A percentile compares a stretch with the other conserved stretches of the same genome.
phyloP scores from a whole-genome alignment of 139 green algal species.

The Astrephomene gubernaculifera region DNA sequence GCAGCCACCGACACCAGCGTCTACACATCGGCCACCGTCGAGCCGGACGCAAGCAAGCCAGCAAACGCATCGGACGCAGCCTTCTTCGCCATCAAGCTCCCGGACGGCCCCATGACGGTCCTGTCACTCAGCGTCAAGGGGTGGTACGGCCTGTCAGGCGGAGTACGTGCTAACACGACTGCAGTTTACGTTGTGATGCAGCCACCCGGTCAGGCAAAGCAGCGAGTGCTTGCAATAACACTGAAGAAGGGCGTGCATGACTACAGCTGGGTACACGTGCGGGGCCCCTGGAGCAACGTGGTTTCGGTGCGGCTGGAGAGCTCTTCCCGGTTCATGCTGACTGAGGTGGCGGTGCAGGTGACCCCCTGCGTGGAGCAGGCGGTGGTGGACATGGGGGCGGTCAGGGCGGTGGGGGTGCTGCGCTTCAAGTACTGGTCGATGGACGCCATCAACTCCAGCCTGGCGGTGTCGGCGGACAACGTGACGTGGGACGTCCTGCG shows the following conservation, averaged over 20 bases:
- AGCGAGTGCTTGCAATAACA: not conserved
- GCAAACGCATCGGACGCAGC: not conserved
- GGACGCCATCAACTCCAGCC: not conserved
- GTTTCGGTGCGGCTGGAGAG: constrained; percentile 13
- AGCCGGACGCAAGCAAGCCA: not conserved
- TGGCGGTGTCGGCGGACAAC: constrained; percentile 11
- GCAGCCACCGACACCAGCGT: constrained; percentile 6
- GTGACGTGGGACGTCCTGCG: not conserved
- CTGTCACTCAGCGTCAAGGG: constrained; percentile 19
- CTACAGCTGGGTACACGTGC: constrained; percentile 8
- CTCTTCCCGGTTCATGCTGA: constrained; percentile 13
- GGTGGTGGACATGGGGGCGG: constrained; percentile 29
- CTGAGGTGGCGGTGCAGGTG: constrained; percentile 6
- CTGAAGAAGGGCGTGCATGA: not conserved
- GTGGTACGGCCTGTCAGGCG: not conserved
- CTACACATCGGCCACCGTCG: constrained; percentile 26
- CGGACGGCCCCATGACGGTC: not conserved
- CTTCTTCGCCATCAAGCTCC: not conserved
- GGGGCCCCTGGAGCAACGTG: not conserved
- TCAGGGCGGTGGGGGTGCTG: not conserved
- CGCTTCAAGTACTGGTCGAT: constrained; percentile 16
- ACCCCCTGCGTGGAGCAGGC: constrained; percentile 17
- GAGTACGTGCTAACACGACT: too few species aligned
- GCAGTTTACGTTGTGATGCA: not conserved
- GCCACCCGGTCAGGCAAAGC: not conserved